These are phyloP conservation scores for Coniferiporia sulphurascens DNA, from an alignment of 1,284 basidiomycete species.

Conservation along the genomic window DNA sequence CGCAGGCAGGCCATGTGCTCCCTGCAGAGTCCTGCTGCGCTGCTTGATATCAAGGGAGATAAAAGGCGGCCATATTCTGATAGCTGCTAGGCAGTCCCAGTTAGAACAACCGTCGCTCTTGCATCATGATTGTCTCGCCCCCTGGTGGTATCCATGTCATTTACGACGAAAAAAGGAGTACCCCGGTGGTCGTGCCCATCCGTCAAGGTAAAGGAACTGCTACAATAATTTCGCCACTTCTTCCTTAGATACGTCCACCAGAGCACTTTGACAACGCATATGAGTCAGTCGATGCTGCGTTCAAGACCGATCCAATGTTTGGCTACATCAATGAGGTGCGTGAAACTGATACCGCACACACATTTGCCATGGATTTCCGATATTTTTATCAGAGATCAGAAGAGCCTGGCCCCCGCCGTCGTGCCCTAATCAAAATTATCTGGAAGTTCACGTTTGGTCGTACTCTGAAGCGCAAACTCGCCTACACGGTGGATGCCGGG, in stretches of 20 bases:
- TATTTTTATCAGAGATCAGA: not conserved
- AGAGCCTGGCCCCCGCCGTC: not conserved
- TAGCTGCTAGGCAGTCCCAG: too few species aligned
- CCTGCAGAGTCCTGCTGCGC: too few species aligned
- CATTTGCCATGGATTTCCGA: not conserved
- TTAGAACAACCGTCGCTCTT: too few species aligned
- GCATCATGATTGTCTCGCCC: too few species aligned
- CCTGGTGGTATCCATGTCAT: too few species aligned
- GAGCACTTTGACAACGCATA: slow-evolving; percentile 9
- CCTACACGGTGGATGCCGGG: slow-evolving; percentile 11
- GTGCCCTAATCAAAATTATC: not conserved
- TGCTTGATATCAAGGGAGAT: too few species aligned
- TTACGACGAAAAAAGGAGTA: too few species aligned
- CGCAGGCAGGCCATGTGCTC: too few species aligned
- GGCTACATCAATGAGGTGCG: slow-evolving; percentile 4
- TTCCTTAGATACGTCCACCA: not conserved
- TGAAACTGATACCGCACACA: not conserved
- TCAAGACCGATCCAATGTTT: slow-evolving; percentile 7
- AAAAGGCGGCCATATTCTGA: too few species aligned
- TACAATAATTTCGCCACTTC: too few species aligned
- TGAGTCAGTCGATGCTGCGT: slow-evolving; percentile 2
- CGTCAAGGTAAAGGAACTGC: too few species aligned
- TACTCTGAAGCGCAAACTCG: slow-evolving; percentile 5
- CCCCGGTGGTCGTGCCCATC: too few species aligned
- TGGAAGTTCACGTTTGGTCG: not conserved